Percentiles rank a stretch among this genome's conserved stretches.
Conservation (phyloP, 768 basidiomycete species). For the Psilocybe cyanescens region DNA sequence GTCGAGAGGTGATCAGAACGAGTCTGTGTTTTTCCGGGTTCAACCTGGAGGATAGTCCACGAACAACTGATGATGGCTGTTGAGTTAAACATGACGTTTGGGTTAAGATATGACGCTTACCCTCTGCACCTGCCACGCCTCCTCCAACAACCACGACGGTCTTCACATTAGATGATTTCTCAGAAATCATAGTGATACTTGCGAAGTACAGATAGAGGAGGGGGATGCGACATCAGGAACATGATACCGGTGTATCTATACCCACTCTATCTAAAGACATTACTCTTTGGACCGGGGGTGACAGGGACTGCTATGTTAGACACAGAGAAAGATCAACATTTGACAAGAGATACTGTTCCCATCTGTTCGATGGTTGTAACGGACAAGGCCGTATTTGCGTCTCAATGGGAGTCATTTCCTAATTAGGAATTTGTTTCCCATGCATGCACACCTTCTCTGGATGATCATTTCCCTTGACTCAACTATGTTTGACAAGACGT, state of each 20-base stretch:
- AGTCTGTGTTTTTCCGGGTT: slow-evolving; percentile 51
- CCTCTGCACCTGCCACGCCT: slow-evolving; percentile 24
- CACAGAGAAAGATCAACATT: neutral
- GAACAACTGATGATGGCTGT: slow-evolving; percentile 32
- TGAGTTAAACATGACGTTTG: slow-evolving; percentile 4
- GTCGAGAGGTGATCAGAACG: slow-evolving; percentile 54
- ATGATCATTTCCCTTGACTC: neutral
- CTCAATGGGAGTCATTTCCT: neutral
- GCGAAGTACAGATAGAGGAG: slow-evolving; percentile 9
- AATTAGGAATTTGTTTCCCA: slow-evolving; percentile 7
- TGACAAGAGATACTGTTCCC: slow-evolving; percentile 5
- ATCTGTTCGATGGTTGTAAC: slow-evolving; percentile 3
- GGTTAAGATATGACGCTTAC: neutral
- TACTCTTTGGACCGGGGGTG: neutral
- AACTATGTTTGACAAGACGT: slow-evolving; percentile 7
- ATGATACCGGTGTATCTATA: neutral
- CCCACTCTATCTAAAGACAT: neutral
- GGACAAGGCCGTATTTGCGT: neutral
- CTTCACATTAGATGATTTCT: slow-evolving; percentile 13
- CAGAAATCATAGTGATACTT: slow-evolving; percentile 16
- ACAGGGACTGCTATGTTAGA: neutral
- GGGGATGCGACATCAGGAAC: neutral
- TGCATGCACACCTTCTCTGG: neutral
- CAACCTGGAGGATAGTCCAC: slow-evolving; percentile 53
- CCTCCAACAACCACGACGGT: slow-evolving; percentile 25